Evolutionary conservation across 257 asterid species (phyloP), one percentile per base, ranked within the genome.

Genomic region (Plantago ovata): DNA sequence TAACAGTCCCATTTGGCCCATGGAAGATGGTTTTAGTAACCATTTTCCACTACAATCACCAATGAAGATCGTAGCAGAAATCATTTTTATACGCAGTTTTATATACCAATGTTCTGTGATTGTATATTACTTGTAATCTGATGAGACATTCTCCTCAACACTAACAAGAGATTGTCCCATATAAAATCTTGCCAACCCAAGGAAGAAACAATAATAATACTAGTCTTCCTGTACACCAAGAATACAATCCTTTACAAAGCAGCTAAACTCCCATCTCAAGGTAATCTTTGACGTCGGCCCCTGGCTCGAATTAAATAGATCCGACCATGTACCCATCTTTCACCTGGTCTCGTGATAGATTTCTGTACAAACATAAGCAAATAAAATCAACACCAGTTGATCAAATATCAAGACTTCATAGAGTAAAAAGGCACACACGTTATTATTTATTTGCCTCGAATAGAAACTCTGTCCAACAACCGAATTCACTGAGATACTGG

Each of bases 261-360:
- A 50, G 56, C 36, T 4, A 9, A 21, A 38, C 43, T 36, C 47
- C 21, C 42, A 13, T 61, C 28, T 79, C 65, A 90, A 43, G 60
- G 60, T 81, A 77, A 78, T 71, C 80, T 74, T 74, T 83, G 87
- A 20, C 62, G 77, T 76, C 80, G 69, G 43, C 81, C 73, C 56
- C 75, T 75, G 19, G 76, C 51, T 65, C 87, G 87, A 55, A 88
- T 77, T 38, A 93, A 75, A 75, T 93, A 93, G 57, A 93, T 79
- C n/a, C 98, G 96, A 1, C 97, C 97, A 72, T 93, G 72, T n/a
- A 89, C 96, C 98, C 98, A 93, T 60, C 68, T 72, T 59, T 56
- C 72, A 45, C 87, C 83, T 63, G 85, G 89, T 69, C 76, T 75
- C 19, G 90, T 69, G 68, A 67, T 49, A 45, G 97, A 82, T 71